Conservation (phyloP, 2,329 filamentous ascomycete genomes). For the Penicillium sp. region DNA sequence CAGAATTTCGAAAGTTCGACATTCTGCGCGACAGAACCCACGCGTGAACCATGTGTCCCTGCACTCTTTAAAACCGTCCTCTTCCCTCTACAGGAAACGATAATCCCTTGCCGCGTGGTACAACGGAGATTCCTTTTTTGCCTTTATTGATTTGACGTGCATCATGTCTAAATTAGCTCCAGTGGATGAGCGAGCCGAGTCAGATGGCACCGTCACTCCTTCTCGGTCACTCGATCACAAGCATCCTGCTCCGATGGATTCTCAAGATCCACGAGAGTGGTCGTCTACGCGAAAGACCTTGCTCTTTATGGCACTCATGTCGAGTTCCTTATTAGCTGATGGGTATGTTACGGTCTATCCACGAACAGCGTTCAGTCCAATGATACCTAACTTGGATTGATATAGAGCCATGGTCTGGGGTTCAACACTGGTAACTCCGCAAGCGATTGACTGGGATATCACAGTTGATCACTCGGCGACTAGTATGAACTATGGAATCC, state of each 20-base stretch:
- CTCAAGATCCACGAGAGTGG: slow-evolving; percentile 31
- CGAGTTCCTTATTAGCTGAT: slow-evolving; percentile 37
- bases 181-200: slow-evolving; percentile 3
- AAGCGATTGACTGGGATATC: slow-evolving; percentile 38
- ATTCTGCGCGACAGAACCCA: background rate
- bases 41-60: background rate
- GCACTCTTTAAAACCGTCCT: background rate
- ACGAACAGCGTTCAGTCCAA: background rate
- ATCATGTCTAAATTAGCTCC: slow-evolving; percentile 15
- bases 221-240: slow-evolving; percentile 11
- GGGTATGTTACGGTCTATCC: slow-evolving; percentile 28
- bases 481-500: slow-evolving; percentile 42
- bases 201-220: slow-evolving; percentile 6
- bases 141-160: background rate
- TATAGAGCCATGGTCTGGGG: slow-evolving; percentile 42
- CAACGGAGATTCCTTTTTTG: background rate
- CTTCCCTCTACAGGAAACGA: background rate
- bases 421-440: slow-evolving; percentile 40
- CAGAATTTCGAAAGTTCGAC: background rate
- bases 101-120: background rate
- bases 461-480: slow-evolving; percentile 35
- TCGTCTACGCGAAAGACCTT: slow-evolving; percentile 29
- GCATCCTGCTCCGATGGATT: slow-evolving; percentile 12
- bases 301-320: slow-evolving; percentile 36
- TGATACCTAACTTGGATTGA: background rate